Conservation (phyloP, 2,329 filamentous ascomycete genomes). For the Aspergillus sp. region DNA sequence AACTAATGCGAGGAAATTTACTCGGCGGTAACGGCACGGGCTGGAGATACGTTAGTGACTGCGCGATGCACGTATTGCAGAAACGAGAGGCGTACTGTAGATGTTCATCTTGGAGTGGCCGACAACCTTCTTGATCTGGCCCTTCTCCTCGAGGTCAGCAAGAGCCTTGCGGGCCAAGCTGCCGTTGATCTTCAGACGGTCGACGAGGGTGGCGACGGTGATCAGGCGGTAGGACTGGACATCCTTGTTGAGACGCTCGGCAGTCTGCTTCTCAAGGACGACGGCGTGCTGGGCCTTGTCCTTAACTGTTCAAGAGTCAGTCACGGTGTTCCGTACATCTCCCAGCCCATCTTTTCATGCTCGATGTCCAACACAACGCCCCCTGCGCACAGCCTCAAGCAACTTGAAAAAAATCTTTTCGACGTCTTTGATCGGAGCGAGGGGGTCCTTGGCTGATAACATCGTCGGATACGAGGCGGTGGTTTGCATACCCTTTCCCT, state of each 20-base stretch:
- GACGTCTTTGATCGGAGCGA: slow-evolving; percentile 8
- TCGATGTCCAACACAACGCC: slow-evolving; percentile 7
- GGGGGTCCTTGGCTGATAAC: slow-evolving; percentile 6
- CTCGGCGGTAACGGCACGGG: slow-evolving; percentile 45
- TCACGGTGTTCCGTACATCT: too few relatives aligned
- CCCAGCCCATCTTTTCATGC: too few relatives aligned
- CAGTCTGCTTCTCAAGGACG: slow-evolving; percentile 95
- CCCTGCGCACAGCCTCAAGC: slow-evolving; percentile 13
- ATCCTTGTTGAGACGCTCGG: slow-evolving; percentile 99
- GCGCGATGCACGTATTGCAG: too few relatives aligned
- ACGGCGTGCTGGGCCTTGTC: slow-evolving; percentile 99
- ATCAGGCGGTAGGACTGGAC: slow-evolving; percentile 99
- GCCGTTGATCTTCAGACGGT: slow-evolving; percentile 99
- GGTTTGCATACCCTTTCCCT: slow-evolving; percentile 52
- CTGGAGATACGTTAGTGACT: slow-evolving; percentile 19
- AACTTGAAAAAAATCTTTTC: slow-evolving; percentile 15
- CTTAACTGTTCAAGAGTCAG: slow-evolving; percentile 69
- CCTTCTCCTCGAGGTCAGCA: slow-evolving; percentile 93
- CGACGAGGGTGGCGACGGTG: slow-evolving; percentile 96
- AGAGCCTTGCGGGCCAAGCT: slow-evolving; percentile 89
- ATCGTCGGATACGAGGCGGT: slow-evolving; percentile 10
- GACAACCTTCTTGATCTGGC: slow-evolving; percentile 96
- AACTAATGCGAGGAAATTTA: slow-evolving; percentile 33
- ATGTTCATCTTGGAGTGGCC: slow-evolving; percentile 97
- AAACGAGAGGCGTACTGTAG: slow-evolving; percentile 94